phyloP scores from a whole-genome alignment of 2,329 filamentous ascomycete genomes.

The Pseudogymnoascus sp. region DNA sequence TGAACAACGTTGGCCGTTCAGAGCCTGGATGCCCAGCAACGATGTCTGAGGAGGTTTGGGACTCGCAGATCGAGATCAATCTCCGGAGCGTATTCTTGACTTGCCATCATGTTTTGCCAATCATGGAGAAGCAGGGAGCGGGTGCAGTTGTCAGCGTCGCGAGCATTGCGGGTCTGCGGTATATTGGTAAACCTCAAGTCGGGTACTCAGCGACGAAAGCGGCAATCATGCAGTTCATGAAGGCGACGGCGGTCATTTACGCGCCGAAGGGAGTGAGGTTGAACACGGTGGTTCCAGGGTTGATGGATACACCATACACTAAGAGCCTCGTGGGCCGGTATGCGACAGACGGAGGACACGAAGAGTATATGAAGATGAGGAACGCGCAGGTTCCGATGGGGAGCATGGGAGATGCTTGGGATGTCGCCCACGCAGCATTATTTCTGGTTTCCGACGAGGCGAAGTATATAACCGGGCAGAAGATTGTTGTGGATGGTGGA shows the following conservation, averaged over 20 bases:
- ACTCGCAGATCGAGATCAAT: conserved; percentile 46
- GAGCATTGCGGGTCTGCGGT: conserved; percentile 45
- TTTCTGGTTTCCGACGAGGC: conserved; percentile 52
- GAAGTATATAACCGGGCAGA: conserved; percentile 51
- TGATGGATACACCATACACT: conserved; percentile 50
- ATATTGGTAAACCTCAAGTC: conserved; percentile 44
- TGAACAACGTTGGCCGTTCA: conserved; percentile 54
- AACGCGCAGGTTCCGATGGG: conserved; percentile 52
- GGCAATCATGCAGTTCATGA: conserved; percentile 44
- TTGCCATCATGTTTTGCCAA: conserved; percentile 45
- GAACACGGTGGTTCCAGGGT: conserved; percentile 48
- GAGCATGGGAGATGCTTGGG: conserved; percentile 51
- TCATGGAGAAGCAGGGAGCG: conserved; percentile 44
- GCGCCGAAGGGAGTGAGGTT: conserved; percentile 40
- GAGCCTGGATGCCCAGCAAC: conserved; percentile 44
- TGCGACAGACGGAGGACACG: conserved; percentile 35
- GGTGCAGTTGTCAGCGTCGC: conserved; percentile 43
- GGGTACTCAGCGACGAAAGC: conserved; percentile 47
- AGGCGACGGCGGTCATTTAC: conserved; percentile 43
- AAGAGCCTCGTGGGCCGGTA: conserved; percentile 39
- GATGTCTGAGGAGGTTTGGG: conserved; percentile 44
- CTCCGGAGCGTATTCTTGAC: conserved; percentile 48
- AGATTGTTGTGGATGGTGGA: conserved; percentile 44
- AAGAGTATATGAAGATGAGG: conserved; percentile 44
- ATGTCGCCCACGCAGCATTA: conserved; percentile 49